Percentiles rank a stretch among this genome's conserved stretches.
Conservation (phyloP, 2,329 filamentous ascomycete species). For the Trichoderma semiorbis region DNA sequence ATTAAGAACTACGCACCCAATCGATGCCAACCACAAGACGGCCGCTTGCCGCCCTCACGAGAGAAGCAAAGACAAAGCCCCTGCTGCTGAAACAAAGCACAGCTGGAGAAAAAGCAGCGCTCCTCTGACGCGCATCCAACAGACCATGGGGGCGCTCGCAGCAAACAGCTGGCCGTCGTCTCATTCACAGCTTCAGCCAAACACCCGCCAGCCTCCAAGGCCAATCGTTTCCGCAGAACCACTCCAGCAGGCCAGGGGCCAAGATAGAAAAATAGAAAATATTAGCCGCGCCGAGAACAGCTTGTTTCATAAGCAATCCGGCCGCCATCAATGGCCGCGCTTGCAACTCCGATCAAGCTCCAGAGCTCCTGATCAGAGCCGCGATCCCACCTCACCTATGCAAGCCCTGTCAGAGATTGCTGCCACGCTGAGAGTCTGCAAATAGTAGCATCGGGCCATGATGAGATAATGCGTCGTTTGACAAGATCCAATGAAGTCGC, state of each 20-base stretch:
- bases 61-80: neutral
- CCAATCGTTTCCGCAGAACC: conserved; percentile 10
- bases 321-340: conserved; percentile 5
- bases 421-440: neutral
- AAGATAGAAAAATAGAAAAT: neutral
- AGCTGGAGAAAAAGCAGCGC: neutral
- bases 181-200: neutral
- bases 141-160: neutral
- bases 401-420: neutral
- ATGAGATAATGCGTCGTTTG: neutral
- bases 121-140: neutral
- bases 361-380: conserved; percentile 12
- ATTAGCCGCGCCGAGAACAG: conserved; percentile 13
- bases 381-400: neutral
- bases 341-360: neutral
- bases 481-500: conserved; percentile 3
- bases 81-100: neutral
- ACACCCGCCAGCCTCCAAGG: neutral
- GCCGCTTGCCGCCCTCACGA: conserved; percentile 14
- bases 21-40: neutral
- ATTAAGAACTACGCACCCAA: conserved; percentile 12
- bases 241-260: neutral
- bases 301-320: conserved; percentile 12
- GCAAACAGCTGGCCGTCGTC: neutral
- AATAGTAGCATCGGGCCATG: neutral